A percentile compares a stretch with the other conserved stretches of the same genome.
Conservation (phyloP, 2,329 filamentous ascomycete species). For the Beauveria asiatica region DNA sequence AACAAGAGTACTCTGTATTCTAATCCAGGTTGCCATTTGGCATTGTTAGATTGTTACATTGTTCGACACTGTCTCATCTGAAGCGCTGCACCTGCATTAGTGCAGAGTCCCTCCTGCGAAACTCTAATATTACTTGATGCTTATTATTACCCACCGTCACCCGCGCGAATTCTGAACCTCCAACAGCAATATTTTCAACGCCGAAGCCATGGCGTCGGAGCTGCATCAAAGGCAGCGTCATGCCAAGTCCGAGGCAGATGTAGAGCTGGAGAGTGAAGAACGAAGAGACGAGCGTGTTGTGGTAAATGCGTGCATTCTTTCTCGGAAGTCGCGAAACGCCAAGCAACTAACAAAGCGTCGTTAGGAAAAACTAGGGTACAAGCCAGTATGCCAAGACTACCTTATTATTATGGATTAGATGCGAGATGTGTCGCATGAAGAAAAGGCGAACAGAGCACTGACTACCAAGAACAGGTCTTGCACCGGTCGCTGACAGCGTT, state of each 20-base stretch:
- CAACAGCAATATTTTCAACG: neutral
- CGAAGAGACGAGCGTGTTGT: neutral
- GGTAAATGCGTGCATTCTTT: neutral
- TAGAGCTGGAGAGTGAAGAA: neutral
- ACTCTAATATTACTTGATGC: neutral
- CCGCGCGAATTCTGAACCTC: neutral
- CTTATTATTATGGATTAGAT: neutral
- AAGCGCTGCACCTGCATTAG: neutral
- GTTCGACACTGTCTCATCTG: too few species aligned
- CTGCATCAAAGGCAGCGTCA: neutral
- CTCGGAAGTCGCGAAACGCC: neutral
- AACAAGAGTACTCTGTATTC: too few species aligned
- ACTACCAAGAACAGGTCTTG: conserved; percentile 34
- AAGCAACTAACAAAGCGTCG: neutral
- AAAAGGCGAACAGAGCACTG: neutral
- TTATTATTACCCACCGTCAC: neutral
- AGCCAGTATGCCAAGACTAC: conserved; percentile 16
- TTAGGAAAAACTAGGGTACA: conserved; percentile 19
- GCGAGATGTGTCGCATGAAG: neutral
- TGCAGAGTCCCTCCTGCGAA: neutral
- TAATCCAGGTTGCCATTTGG: too few species aligned
- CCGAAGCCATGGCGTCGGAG: neutral
- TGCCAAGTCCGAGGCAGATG: neutral
- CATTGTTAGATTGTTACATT: too few species aligned
- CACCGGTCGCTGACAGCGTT: conserved; percentile 48